Conservation (phyloP, 306 rosid species). For the Vachellia collinsii region DNA sequence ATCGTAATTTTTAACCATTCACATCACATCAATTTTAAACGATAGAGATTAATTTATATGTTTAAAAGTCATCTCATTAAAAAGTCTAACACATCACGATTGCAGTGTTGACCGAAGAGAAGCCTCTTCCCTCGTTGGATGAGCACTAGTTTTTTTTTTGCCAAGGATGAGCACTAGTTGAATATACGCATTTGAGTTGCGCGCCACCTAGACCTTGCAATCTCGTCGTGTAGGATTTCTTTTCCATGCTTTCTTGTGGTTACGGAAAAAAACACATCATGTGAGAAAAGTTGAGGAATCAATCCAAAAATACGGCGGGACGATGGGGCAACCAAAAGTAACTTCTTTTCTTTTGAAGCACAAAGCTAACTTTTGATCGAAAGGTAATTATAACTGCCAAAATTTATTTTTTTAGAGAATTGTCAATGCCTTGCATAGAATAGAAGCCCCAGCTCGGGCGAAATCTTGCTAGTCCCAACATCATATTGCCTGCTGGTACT, state of each 20-base stretch:
- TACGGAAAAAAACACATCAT: neutral
- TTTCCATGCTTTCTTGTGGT: neutral
- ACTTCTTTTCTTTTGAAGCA: neutral
- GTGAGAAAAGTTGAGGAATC: neutral
- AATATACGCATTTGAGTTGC: too few relatives aligned
- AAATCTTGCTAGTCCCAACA: neutral
- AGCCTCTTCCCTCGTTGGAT: too few relatives aligned
- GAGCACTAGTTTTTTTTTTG: too few relatives aligned
- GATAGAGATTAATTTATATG: too few relatives aligned
- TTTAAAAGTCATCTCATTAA: too few relatives aligned
- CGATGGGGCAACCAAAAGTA: neutral
- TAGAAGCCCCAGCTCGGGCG: neutral
- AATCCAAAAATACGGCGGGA: neutral
- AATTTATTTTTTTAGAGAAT: neutral
- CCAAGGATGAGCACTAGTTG: too few relatives aligned
- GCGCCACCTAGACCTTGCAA: neutral
- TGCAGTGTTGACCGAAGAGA: too few relatives aligned
- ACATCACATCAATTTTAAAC: too few relatives aligned
- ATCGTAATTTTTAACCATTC: too few relatives aligned
- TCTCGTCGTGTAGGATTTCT: neutral
- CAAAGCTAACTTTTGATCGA: constrained; percentile 2
- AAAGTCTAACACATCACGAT: too few relatives aligned
- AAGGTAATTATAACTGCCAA: neutral
- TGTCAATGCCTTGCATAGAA: neutral
- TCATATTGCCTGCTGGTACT: neutral